Percentiles rank a stretch among this genome's conserved stretches.
phyloP scores from a whole-genome alignment of 805 yeast species.

The Zygotorulaspora danielsina region DNA sequence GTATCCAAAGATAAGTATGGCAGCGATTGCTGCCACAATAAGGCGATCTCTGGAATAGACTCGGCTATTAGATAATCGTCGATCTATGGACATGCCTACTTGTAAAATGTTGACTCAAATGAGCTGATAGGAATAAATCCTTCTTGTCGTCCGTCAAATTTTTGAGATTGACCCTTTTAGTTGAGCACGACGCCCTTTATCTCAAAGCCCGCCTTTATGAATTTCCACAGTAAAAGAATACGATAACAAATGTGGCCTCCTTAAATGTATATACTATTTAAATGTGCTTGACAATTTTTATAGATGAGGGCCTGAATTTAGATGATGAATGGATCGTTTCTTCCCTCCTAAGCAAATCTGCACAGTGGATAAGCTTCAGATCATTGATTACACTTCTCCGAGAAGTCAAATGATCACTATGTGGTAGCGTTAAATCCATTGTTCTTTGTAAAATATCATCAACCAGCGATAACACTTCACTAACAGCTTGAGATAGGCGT shows the following conservation, averaged over 20 bases:
- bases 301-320: neutral
- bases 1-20: neutral
- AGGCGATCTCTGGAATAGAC: neutral
- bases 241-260: neutral
- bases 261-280: too few relatives aligned
- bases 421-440: constrained; percentile 21
- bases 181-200: neutral
- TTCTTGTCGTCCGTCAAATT: too few relatives aligned
- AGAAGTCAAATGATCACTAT: neutral
- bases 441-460: constrained; percentile 43
- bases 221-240: neutral
- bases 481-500: constrained; percentile 33
- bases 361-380: constrained; percentile 43
- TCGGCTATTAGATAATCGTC: neutral
- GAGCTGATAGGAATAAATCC: too few relatives aligned
- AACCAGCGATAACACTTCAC: constrained; percentile 40
- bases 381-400: constrained; percentile 37
- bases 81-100: too few relatives aligned
- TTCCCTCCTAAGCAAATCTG: constrained; percentile 26
- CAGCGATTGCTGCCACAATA: neutral
- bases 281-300: too few relatives aligned
- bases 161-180: too few relatives aligned
- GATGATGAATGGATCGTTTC: neutral
- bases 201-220: neutral
- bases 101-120: too few relatives aligned